Evolutionary conservation across 495 filamentous ascomycete genomes (phyloP), one percentile per base, ranked within the genome.

Genomic region (Parachaetomium inaequale): DNA sequence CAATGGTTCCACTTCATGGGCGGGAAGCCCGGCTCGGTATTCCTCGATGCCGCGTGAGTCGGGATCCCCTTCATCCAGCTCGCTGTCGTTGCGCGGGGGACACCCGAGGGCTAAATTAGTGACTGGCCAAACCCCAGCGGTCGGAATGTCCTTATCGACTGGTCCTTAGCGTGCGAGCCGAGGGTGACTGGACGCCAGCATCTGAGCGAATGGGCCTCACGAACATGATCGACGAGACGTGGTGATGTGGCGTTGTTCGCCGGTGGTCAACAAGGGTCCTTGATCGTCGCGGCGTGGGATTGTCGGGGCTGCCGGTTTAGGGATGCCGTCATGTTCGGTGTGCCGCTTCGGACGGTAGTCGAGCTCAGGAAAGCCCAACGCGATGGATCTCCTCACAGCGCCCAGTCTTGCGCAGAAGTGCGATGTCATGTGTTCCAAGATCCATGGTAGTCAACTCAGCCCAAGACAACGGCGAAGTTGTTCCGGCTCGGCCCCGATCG

Each of bases 391-490:
- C 2, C 21, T 1, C 34, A 17, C 14, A 28, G 10, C 14, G 49
- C 21, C 1, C 7, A 3, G 23, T 52, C 14, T 2, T 2, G 6
- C 28, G 15, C 15, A 28, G 25, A 10, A 19, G 19, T 7, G 15
- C 21, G 28, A 28, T 31, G 29, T 2, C 15, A 17, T 15, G 4
- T 23, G 23, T 42, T 55, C 34, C 34, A 42, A 7, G 17, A 17
- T 21, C 40, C 45, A 51, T 31, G 14, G 31, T 31, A 4, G 23
- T 7, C 19, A 23, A 14, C 11, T 72, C 61, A 74, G 6, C 45
- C 46, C 64, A 95, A 65, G 42, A 90, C 80, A 63, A 97, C 84
- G 19, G 91, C 84, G 76, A 97, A 97, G 72, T 97, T 96, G 74
- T 97, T 97, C 68, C 91, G 82, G 29, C 79, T 81, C 57, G 78